These are phyloP conservation scores for Podaxis carcinomalis DNA, from an alignment of 768 basidiomycete genomes.

Conservation along the genomic window DNA sequence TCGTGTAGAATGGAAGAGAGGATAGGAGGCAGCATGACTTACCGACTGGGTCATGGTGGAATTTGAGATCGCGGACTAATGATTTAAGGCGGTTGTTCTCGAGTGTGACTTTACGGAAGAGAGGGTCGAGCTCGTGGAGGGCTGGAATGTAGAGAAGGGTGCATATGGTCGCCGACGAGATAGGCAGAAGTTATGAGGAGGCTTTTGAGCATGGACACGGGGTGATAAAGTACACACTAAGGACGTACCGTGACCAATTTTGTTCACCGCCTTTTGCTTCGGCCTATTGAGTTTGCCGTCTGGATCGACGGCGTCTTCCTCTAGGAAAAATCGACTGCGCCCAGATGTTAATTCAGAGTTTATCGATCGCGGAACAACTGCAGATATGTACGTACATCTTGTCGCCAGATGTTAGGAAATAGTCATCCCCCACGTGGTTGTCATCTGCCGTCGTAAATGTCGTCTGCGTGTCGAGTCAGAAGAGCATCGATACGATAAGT, in stretches of 20 bases:
- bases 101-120: constrained; percentile 75
- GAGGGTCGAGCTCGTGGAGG: constrained; percentile 80
- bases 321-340: constrained; percentile 78
- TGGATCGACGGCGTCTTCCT: constrained; percentile 76
- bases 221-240: neutral
- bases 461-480: constrained; percentile 49
- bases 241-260: constrained; percentile 81
- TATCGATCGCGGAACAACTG: neutral
- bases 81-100: constrained; percentile 68
- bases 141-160: constrained; percentile 35
- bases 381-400: constrained; percentile 55
- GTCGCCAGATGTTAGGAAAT: constrained; percentile 89
- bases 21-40: constrained; percentile 16
- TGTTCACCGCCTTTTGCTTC: constrained; percentile 84
- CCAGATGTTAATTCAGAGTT: neutral
- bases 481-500: neutral
- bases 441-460: constrained; percentile 82
- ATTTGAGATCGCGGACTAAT: constrained; percentile 73
- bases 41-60: constrained; percentile 86
- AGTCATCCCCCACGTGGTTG: constrained; percentile 85
- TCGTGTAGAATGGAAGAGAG: neutral
- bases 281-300: constrained; percentile 66
- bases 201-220: neutral
- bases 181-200: constrained; percentile 1
- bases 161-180: neutral